These are phyloP conservation scores for Volvox carteri DNA, from an alignment of 163 green algal species.

Conservation along the genomic window DNA sequence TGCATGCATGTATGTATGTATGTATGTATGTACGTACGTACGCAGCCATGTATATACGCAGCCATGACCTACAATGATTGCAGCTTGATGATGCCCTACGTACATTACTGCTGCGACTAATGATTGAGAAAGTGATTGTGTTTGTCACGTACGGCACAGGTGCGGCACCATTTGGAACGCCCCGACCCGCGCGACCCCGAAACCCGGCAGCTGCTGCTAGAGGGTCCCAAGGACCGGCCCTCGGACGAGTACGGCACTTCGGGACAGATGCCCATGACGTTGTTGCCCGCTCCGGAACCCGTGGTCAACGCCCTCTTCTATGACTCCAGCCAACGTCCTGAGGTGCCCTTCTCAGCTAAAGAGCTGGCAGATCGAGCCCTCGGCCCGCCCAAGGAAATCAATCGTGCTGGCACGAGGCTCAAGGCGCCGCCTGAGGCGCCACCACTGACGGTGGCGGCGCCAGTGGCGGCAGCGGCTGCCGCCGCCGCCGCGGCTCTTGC, in stretches of 20 bases:
- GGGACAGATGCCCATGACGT: slow-evolving; percentile 75
- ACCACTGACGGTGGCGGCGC: neutral
- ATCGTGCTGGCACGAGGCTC: slow-evolving; percentile 81
- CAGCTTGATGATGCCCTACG: too few relatives aligned
- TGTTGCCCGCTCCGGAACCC: slow-evolving; percentile 71
- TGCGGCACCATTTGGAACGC: slow-evolving; percentile 70
- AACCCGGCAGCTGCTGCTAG: slow-evolving; percentile 61
- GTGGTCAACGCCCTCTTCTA: slow-evolving; percentile 55
- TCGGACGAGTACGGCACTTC: slow-evolving; percentile 85
- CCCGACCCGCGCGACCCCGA: slow-evolving; percentile 44
- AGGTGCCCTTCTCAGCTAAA: slow-evolving; percentile 35
- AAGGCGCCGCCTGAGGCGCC: slow-evolving; percentile 27
- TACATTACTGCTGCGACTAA: too few relatives aligned
- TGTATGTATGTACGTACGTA: too few relatives aligned
- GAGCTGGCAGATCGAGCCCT: slow-evolving; percentile 77
- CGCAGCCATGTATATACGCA: too few relatives aligned
- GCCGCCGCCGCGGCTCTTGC: slow-evolving; percentile 9
- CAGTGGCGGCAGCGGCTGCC: neutral
- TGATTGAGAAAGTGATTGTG: too few relatives aligned
- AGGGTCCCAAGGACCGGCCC: slow-evolving; percentile 44
- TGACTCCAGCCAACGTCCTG: slow-evolving; percentile 33
- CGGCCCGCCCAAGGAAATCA: slow-evolving; percentile 86
- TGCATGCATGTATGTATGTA: too few relatives aligned
- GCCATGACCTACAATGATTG: too few relatives aligned
- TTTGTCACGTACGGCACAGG: slow-evolving; percentile 42